Base-by-base conservation (phyloP, 805 yeast genomes). In the Wickerhamomyces strasburgensis region DNA sequence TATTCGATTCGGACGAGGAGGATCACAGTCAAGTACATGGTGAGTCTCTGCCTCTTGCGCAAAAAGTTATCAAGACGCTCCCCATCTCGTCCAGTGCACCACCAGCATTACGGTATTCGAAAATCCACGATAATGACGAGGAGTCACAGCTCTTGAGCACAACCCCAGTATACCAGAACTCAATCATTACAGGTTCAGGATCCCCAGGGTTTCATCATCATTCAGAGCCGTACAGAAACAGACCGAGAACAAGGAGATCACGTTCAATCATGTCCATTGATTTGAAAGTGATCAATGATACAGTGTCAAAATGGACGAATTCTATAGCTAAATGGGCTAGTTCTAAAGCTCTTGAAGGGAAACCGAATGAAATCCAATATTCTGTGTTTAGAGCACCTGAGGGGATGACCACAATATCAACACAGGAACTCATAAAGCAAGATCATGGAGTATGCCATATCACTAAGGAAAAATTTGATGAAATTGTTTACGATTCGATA, bases 311-410 rank as follows among this genome's bases (percentile, higher is more conserved):
- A 39, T 58, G 62, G 62, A 56, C 52, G 2, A 42, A 41, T 19
- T 44, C 57, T 7, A 27, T 58, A 6, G 46, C 57, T 3, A 41
- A 42, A 34, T 56, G 61, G 61, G 47, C 57, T 5, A 43, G 56
- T 5, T 32, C 55, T 1, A 44, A 39, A 14, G 24, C 21, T 5
- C 23, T 37, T 11, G 52, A 51, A 5, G 51, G 45, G 5, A 34
- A 37, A 9, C 54, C 61, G 8, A 61, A 65, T 53, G 72, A 70
- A 37, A 76, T 77, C 21, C 73, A 72, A 41, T 75, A 74, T 47
- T 70, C 80, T 3, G 81, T 77, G 4, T 76, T 76, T 53, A 64
- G 63, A 47, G n/a, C n/a, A n/a, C n/a, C n/a, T n/a, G n/a, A n/a
- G n/a, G n/a, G n/a, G n/a, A n/a, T n/a, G n/a, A n/a, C n/a, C n/a